These are phyloP conservation scores for Capsicum chinense DNA, from an alignment of 257 asterid species.

Conservation along the genomic window DNA sequence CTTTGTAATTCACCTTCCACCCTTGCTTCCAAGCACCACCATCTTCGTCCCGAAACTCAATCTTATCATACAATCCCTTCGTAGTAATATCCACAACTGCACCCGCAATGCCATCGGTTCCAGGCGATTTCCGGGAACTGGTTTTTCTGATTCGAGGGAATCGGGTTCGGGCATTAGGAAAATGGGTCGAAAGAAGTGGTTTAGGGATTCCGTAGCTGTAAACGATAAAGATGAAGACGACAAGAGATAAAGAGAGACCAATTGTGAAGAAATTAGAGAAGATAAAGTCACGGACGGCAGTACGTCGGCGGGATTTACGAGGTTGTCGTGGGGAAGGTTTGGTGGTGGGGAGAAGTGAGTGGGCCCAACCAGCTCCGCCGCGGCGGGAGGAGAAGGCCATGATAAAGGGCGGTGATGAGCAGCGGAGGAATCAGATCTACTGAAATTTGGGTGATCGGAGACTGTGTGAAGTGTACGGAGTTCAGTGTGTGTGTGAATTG, in stretches of 20 bases:
- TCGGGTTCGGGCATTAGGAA: constrained; percentile 52
- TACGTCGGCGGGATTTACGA: constrained; percentile 72
- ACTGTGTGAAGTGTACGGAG: not conserved
- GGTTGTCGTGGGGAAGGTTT: constrained; percentile 57
- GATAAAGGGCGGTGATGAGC: not conserved
- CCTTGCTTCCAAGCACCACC: constrained; percentile 99
- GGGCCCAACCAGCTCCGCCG: constrained; percentile 77
- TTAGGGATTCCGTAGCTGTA: constrained; percentile 68
- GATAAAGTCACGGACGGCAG: constrained; percentile 68
- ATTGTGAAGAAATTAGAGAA: constrained; percentile 75
- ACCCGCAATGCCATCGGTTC: constrained; percentile 53
- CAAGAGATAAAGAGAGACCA: constrained; percentile 68
- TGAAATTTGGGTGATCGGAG: not conserved
- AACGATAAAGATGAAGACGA: constrained; percentile 64
- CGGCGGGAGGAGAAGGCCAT: constrained; percentile 96
- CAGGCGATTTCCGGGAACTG: constrained; percentile 50
- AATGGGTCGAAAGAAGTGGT: constrained; percentile 56
- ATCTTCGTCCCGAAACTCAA: constrained; percentile 85
- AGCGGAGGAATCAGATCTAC: constrained; percentile 31
- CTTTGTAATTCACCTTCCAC: constrained; percentile 86
- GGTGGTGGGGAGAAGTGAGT: constrained; percentile 63
- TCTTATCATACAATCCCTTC: constrained; percentile 83
- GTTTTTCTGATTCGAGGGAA: constrained; percentile 61
- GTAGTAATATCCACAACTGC: constrained; percentile 87
- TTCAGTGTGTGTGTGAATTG: not conserved